Evolutionary conservation across 129 eudicot species (phyloP), one percentile per base, ranked within the genome.

Genomic region (Arctium lappa): DNA sequence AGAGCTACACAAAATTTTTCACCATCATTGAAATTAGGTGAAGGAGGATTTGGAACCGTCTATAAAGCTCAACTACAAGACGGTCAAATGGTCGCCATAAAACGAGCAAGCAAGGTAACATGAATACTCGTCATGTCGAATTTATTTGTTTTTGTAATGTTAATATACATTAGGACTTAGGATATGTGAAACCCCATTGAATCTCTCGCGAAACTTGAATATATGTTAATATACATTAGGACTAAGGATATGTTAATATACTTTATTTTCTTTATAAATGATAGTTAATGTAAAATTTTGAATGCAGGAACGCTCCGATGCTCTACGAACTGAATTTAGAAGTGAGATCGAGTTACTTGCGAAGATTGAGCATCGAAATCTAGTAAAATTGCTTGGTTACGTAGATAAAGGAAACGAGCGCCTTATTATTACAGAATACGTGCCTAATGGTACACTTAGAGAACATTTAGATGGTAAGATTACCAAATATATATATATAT

Each of bases 391-490:
- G 83, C 95, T 95, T 46, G 99, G 99, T 73, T 95, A 86, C 46
- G 87, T 95, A 73, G 99, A 95, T 79, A 89, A 87, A 87, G 98
- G 99, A 81, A 88, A 85, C 66, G 99, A 95, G 31, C 97, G 94
- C 8, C 90, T 95, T 80, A 91, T 95, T 50, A 89, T 93, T 36
- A 91, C 99, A 3, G 98, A 95, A 79, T 95, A 87, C 75, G 98
- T 93, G 60, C 85, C 99, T 69, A 95, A 93, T 82, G 99, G 99
- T 83, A 93, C 95, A 74, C 99, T 95, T 30, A 86, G 99, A 86
- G 97, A 95, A 79, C 98, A 95, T 88, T 84, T 95, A 72, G 99
- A 95, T 86, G 99, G 99, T 95, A 91, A 87, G 87, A 63, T 76
- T 78, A 72, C 74, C 22, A 56, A 0, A 56, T 0, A 53, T 4